Evolutionary conservation across 345 rosid genomes (phyloP).

Genomic region (Combretum micranthum): DNA sequence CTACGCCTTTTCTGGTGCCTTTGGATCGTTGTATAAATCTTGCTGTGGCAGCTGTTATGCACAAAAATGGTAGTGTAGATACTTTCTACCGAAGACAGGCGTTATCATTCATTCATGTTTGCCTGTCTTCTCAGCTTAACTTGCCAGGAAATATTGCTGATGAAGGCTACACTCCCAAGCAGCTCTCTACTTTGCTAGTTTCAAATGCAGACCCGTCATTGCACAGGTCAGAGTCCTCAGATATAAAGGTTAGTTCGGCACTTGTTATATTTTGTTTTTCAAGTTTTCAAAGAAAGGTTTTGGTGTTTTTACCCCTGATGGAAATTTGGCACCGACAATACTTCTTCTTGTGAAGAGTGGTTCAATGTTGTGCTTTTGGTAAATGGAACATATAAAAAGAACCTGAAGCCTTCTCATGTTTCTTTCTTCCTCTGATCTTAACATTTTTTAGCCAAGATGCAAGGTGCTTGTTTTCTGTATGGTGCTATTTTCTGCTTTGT

Average conservation of each 20-base stretch:
- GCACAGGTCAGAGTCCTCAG: conserved; percentile 70
- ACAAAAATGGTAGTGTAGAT: conserved; percentile 55
- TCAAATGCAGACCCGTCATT: conserved; percentile 62
- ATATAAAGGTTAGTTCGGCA: conserved; percentile 60
- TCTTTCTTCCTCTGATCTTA: too few relatives aligned
- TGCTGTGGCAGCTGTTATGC: conserved; percentile 85
- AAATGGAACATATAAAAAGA: too few relatives aligned
- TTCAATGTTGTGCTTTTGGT: too few relatives aligned
- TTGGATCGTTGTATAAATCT: conserved; percentile 89
- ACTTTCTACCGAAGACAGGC: conserved; percentile 87
- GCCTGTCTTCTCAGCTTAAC: conserved; percentile 89
- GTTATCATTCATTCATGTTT: conserved; percentile 76
- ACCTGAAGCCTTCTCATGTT: too few relatives aligned
- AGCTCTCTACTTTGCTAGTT: conserved; percentile 57
- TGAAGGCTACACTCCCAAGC: conserved; percentile 54
- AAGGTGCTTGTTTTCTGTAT: too few relatives aligned
- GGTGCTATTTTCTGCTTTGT: too few relatives aligned
- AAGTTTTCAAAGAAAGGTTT: too few relatives aligned
- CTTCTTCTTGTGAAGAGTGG: too few relatives aligned
- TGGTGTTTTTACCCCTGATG: too few relatives aligned
- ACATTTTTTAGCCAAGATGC: too few relatives aligned
- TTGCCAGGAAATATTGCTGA: conserved; percentile 85
- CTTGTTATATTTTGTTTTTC: too few relatives aligned
- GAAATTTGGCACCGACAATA: too few relatives aligned
- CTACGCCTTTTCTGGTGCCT: conserved; percentile 93